Evolutionary conservation across 1,284 basidiomycete genomes (phyloP).

Genomic region (Tylopilus sp.): DNA sequence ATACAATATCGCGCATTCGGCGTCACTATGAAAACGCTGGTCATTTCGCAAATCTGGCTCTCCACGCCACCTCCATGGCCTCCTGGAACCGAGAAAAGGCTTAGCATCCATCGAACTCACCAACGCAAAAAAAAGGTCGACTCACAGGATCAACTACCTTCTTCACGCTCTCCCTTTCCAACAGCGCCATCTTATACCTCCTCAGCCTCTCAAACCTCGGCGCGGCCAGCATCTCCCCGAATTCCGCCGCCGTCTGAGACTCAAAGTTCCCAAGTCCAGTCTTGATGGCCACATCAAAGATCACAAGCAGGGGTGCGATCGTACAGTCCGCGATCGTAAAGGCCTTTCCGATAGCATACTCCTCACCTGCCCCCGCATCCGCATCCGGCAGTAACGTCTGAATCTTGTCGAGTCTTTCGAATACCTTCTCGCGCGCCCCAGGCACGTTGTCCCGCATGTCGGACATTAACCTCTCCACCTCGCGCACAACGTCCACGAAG

Average conservation of each 20-base stretch:
- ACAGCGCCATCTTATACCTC: constrained; percentile 42
- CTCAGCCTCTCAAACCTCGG: constrained; percentile 41
- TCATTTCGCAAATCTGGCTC: background rate
- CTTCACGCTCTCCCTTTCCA: constrained; percentile 47
- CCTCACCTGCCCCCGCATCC: constrained; percentile 1
- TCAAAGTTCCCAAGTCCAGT: constrained; percentile 44
- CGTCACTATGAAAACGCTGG: too few relatives aligned
- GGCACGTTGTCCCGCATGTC: background rate
- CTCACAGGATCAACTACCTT: constrained; percentile 35
- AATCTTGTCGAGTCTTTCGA: constrained; percentile 27
- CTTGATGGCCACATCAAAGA: constrained; percentile 39
- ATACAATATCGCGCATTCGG: background rate
- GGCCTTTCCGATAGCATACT: constrained; percentile 33
- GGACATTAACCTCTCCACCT: constrained; percentile 1
- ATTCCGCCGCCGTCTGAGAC: constrained; percentile 39
- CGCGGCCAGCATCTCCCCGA: constrained; percentile 35
- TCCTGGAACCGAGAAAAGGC: background rate
- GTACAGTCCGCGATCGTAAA: constrained; percentile 54
- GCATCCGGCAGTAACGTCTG: constrained; percentile 31
- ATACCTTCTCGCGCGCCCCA: constrained; percentile 1
- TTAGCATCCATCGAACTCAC: constrained; percentile 27
- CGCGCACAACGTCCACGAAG: constrained; percentile 50
- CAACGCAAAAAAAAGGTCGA: constrained; percentile 13
- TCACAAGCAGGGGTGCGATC: constrained; percentile 45
- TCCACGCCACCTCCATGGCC: background rate